A percentile compares a stretch with the other conserved stretches of the same genome.
Conservation (phyloP, 1,284 basidiomycete genomes). For the Tilletia setariae region DNA sequence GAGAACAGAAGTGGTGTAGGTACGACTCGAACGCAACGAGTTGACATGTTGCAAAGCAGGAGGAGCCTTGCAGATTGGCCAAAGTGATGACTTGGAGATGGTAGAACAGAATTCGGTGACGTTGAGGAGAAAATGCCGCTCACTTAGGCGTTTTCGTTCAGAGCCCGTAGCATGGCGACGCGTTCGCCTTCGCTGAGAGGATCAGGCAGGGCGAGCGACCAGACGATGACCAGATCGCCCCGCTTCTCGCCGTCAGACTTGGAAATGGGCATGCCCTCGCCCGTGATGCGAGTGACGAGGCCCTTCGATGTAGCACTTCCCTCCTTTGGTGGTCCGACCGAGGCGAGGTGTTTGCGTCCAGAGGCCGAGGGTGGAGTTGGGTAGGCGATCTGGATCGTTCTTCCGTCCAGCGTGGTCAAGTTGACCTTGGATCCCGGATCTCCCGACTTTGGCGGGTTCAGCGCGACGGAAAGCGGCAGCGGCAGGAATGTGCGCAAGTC, state of each 20-base stretch:
- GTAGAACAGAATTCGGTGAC: too few species aligned
- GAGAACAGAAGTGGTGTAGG: too few species aligned
- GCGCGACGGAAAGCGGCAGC: slow-evolving; percentile 43
- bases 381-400: slow-evolving; percentile 44
- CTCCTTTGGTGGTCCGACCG: slow-evolving; percentile 16
- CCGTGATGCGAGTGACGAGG: slow-evolving; percentile 46
- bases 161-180: slow-evolving; percentile 34
- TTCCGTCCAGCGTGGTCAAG: slow-evolving; percentile 43
- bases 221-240: slow-evolving; percentile 50
- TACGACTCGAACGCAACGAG: too few species aligned
- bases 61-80: too few species aligned
- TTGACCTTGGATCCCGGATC: slow-evolving; percentile 31
- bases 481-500: slow-evolving; percentile 41
- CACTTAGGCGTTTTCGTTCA: slow-evolving; percentile 16
- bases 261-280: slow-evolving; percentile 52
- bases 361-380: slow-evolving; percentile 28
- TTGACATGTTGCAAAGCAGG: too few species aligned
- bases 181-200: slow-evolving; percentile 36
- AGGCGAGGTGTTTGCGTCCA: slow-evolving; percentile 36
- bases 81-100: too few species aligned
- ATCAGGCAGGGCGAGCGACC: slow-evolving; percentile 48
- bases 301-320: slow-evolving; percentile 21
- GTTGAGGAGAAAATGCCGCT: too few species aligned
- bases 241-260: slow-evolving; percentile 45
- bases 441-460: slow-evolving; percentile 48